A percentile compares a stretch with the other conserved stretches of the same genome.
Conservation (phyloP, 805 yeast genomes). For the Starmerella gropengiesseri region DNA sequence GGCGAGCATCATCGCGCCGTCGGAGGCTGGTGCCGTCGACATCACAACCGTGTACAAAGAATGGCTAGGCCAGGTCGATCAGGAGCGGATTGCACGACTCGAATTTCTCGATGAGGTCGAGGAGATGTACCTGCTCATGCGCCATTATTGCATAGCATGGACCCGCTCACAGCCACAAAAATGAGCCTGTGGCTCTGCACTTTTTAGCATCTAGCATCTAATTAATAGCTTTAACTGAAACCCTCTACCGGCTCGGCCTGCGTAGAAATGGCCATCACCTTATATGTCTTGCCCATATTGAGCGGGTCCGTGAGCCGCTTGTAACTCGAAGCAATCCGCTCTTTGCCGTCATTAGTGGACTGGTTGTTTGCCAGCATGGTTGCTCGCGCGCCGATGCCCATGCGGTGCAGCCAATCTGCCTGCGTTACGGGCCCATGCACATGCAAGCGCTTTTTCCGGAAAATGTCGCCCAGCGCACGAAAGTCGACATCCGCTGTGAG, state of each 20-base stretch:
- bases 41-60: slow-evolving; percentile 33
- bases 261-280: slow-evolving; percentile 46
- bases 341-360: slow-evolving; percentile 36
- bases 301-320: slow-evolving; percentile 52
- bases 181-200: too few relatives aligned
- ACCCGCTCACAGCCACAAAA: not conserved
- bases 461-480: slow-evolving; percentile 38
- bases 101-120: slow-evolving; percentile 70
- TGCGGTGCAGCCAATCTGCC: slow-evolving; percentile 64
- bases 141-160: slow-evolving; percentile 44
- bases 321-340: slow-evolving; percentile 47
- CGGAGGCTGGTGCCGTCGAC: slow-evolving; percentile 33
- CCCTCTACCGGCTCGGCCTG: slow-evolving; percentile 15
- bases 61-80: slow-evolving; percentile 39
- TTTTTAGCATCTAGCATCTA: too few relatives aligned
- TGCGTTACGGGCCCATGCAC: slow-evolving; percentile 57
- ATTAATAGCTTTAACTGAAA: not conserved
- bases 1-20: slow-evolving; percentile 24
- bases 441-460: slow-evolving; percentile 28
- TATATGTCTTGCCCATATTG: slow-evolving; percentile 69
- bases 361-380: slow-evolving; percentile 37
- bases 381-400: slow-evolving; percentile 66
- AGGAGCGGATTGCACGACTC: slow-evolving; percentile 38
- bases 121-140: slow-evolving; percentile 50
- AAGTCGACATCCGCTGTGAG: slow-evolving; percentile 79